Conservation (phyloP, 345 rosid species). For the Cardamine chenopodiifolia region DNA sequence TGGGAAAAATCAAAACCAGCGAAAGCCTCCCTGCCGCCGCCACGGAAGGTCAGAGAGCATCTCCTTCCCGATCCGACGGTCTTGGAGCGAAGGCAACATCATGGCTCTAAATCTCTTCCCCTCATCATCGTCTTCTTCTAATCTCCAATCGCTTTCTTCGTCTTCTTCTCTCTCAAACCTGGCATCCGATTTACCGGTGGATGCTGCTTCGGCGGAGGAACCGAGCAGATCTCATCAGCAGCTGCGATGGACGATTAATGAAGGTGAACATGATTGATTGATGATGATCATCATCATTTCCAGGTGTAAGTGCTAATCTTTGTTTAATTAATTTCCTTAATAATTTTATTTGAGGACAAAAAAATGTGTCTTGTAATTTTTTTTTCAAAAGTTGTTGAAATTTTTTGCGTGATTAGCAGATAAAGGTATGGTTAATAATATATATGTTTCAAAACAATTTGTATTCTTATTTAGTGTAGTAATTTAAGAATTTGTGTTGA, state of each 20-base stretch:
- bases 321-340: neutral
- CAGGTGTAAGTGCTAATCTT: slow-evolving; percentile 27
- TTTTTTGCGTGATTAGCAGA: slow-evolving; percentile 12
- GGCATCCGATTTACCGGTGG: slow-evolving; percentile 22
- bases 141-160: slow-evolving; percentile 54
- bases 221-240: slow-evolving; percentile 25
- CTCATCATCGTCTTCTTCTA: slow-evolving; percentile 31
- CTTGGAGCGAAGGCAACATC: slow-evolving; percentile 71
- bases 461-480: neutral
- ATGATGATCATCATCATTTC: slow-evolving; percentile 21
- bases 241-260: slow-evolving; percentile 34
- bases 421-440: neutral
- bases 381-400: neutral
- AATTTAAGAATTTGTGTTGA: neutral
- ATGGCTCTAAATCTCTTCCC: slow-evolving; percentile 44
- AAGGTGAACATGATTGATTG: slow-evolving; percentile 26
- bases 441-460: neutral
- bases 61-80: slow-evolving; percentile 64
- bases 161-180: slow-evolving; percentile 46
- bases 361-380: neutral
- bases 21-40: slow-evolving; percentile 39
- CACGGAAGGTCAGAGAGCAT: slow-evolving; percentile 47
- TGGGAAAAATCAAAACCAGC: slow-evolving; percentile 26
- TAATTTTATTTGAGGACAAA: neutral
- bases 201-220: slow-evolving; percentile 10